phyloP scores from a whole-genome alignment of 306 rosid genomes.

The Cicer cuneatum region DNA sequence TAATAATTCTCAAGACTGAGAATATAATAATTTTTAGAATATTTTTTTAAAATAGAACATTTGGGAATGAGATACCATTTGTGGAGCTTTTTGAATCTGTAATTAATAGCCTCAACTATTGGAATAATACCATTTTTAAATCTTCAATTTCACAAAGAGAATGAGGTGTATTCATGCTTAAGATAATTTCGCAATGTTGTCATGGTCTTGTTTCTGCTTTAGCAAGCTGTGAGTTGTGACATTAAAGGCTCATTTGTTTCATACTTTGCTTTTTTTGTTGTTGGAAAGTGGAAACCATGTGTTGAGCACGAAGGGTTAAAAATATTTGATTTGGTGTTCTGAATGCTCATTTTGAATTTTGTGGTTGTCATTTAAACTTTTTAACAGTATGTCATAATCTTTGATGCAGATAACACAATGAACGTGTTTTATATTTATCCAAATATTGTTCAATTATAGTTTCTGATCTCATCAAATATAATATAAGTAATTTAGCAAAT shows the following conservation, averaged over 20 bases:
- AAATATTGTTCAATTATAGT: conserved; percentile 16
- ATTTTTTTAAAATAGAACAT: not conserved
- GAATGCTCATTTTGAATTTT: not conserved
- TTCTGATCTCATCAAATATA: not conserved
- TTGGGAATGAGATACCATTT: conserved; percentile 5
- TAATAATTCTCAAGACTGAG: not conserved
- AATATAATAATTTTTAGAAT: not conserved
- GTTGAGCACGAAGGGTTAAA: not conserved
- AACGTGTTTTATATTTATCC: not conserved
- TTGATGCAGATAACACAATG: not conserved
- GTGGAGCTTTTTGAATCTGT: not conserved
- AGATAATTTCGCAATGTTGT: conserved; percentile 9
- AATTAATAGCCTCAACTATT: conserved; percentile 9
- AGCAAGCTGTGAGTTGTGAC: conserved; percentile 10
- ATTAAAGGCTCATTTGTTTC: conserved; percentile 1
- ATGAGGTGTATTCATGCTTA: not conserved
- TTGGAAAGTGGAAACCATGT: not conserved
- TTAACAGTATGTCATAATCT: not conserved
- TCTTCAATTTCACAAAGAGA: conserved; percentile 10
- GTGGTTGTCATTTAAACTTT: not conserved
- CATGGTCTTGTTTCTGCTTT: conserved; percentile 24
- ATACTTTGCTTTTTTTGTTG: not conserved
- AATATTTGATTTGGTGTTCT: conserved; percentile 9
- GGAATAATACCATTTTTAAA: not conserved
- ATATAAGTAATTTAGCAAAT: not conserved